Percentiles rank a stretch among this genome's conserved stretches.
phyloP scores from a whole-genome alignment of 305 asterid species.

The Solanum hybrid region DNA sequence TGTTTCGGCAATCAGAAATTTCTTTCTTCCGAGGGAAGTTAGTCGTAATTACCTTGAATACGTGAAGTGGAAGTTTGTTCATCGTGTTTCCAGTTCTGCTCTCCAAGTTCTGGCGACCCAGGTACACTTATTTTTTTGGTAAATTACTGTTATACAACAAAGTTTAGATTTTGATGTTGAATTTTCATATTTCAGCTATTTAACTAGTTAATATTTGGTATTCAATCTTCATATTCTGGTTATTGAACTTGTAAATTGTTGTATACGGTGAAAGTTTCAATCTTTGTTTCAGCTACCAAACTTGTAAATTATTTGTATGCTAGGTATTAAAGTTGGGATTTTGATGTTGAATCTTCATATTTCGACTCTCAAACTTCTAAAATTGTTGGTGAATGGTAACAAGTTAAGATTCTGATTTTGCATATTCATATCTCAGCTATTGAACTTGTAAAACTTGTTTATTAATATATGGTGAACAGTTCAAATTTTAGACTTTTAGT shows the following conservation, averaged over 20 bases:
- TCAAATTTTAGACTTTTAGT: not conserved
- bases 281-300: not conserved
- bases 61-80: conserved; percentile 92
- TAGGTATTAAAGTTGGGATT: not conserved
- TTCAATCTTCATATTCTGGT: not conserved
- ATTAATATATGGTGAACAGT: not conserved
- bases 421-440: not conserved
- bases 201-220: not conserved
- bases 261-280: not conserved
- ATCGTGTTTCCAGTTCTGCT: conserved; percentile 85
- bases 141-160: not conserved
- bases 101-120: conserved; percentile 96
- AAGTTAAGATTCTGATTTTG: not conserved
- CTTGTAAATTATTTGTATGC: not conserved
- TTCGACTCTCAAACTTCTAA: not conserved
- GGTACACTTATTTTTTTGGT: conserved; percentile 22
- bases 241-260: not conserved
- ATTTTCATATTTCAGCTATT: not conserved
- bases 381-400: not conserved
- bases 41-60: conserved; percentile 64
- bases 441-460: not conserved
- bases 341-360: not conserved
- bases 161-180: not conserved
- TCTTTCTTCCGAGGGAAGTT: conserved; percentile 70
- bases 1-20: conserved; percentile 38